A percentile compares a stretch with the other conserved stretches of the same genome.
Evolutionary conservation across 371 early-diverging fungal species (phyloP).

Genomic region (Blyttiomyces sp.): DNA sequence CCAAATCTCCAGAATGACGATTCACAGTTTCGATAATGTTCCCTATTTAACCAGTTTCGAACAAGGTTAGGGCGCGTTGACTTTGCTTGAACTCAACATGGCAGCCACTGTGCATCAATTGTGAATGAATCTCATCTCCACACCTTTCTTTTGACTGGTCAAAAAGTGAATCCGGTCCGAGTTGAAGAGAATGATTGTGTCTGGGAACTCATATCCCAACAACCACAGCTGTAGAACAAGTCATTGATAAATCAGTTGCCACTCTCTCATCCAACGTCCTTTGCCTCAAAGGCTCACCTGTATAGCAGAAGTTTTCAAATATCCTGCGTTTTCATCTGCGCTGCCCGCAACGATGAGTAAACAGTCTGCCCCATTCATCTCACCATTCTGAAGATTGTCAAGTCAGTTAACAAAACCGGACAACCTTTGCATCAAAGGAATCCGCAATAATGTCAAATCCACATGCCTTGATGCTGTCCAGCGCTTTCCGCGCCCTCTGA

Average conservation of each 20-base stretch:
- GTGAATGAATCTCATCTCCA: constrained; percentile 3
- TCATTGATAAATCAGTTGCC: neutral
- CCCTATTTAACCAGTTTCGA: constrained; percentile 29
- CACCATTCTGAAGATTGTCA: too few species aligned
- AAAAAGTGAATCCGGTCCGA: constrained; percentile 73
- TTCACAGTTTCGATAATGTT: constrained; percentile 51
- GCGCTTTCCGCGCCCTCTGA: too few species aligned
- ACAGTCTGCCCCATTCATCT: constrained; percentile 1
- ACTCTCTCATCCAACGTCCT: neutral
- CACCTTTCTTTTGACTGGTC: constrained; percentile 79
- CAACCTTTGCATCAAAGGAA: too few species aligned
- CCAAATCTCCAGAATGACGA: constrained; percentile 31
- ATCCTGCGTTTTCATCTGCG: constrained; percentile 22
- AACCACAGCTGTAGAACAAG: constrained; percentile 76
- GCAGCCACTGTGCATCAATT: neutral
- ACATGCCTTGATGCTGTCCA: too few species aligned
- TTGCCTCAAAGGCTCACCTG: constrained; percentile 19
- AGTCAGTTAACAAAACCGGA: too few species aligned
- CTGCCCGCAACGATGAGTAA: constrained; percentile 26
- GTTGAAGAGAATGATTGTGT: constrained; percentile 78
- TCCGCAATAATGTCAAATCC: too few species aligned
- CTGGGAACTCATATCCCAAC: constrained; percentile 89
- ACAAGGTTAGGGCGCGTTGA: neutral
- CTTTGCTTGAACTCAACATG: neutral
- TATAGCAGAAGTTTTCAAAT: constrained; percentile 29